Evolutionary conservation across 2,329 filamentous ascomycete species (phyloP), one percentile per base, ranked within the genome.

Genomic region (Fusarium camptoceras): DNA sequence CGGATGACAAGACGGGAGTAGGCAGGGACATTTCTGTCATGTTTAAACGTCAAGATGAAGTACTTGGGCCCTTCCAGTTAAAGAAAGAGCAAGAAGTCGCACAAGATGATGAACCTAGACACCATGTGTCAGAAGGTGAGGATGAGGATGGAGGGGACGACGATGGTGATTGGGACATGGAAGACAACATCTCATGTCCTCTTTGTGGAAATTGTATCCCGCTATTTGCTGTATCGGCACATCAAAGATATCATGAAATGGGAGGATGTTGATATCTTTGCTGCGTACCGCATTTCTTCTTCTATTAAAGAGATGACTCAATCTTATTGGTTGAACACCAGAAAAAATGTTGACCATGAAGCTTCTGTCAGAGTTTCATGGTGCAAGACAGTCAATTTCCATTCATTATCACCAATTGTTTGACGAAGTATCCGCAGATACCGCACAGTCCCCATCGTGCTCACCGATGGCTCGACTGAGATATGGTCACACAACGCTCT

Each of bases 21-120:
- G 93, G 92, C 2, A 85, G 92, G 68, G 90, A 97, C 75, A 97
- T 98, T 71, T 86, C 87, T 2, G 87, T 84, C 75, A 97, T 98
- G 94, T 97, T 98, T 77, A 89, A 84, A 74, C 85, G 84, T 57
- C 94, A 97, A 76, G 90, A 93, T 51, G 85, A 88, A 46, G 86
- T 89, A 30, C 81, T 94, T 57, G 88, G 85, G 64, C 89, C 92
- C 51, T 94, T 91, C 82, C 89, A 82, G 53, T 83, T 89, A 2
- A 63, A 66, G n/a, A 84, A 86, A 8, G 65, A 71, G 10, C 64
- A 71, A n/a, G 55, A 66, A 79, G 8, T 76, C 39, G 27, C 16
- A 43, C 48, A 65, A 43, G 34, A 77, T 18, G 77, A 78, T 12
- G 76, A 77, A 53, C 55, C 74, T 16, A 75, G 74, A n/a, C 57